Evolutionary conservation across 495 filamentous ascomycete species (phyloP).

Genomic region (Thermothielavioides terrestris): DNA sequence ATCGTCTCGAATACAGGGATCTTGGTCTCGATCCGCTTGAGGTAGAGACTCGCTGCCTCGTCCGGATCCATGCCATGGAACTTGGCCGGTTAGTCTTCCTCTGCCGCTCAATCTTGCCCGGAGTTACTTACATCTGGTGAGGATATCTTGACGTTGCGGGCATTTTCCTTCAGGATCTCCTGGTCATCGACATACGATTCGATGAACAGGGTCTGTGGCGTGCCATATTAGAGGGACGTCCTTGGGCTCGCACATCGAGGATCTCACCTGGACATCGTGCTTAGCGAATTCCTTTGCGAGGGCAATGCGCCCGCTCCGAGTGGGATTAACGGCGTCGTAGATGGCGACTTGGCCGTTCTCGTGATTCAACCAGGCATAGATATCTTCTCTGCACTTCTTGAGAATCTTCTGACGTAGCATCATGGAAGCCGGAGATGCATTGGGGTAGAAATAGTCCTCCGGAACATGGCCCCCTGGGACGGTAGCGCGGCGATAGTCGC

Average conservation of each 20-base stretch:
- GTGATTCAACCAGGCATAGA: constrained; percentile 89
- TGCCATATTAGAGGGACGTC: constrained; percentile 2
- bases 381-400: constrained; percentile 94
- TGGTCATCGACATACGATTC: constrained; percentile 93
- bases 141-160: constrained; percentile 92
- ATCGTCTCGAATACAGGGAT: constrained; percentile 97
- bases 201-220: constrained; percentile 75
- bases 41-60: constrained; percentile 84
- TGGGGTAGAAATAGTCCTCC: constrained; percentile 95
- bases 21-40: constrained; percentile 77
- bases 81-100: constrained; percentile 35
- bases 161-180: constrained; percentile 92
- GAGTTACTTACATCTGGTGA: constrained; percentile 70
- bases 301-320: constrained; percentile 70
- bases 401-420: constrained; percentile 92
- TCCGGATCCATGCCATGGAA: constrained; percentile 85
- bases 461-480: constrained; percentile 83
- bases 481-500: constrained; percentile 89
- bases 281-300: constrained; percentile 94
- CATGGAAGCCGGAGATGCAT: constrained; percentile 80
- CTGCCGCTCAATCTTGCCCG: not conserved
- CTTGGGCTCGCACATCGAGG: not conserved
- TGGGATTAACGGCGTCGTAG: constrained; percentile 97
- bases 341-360: constrained; percentile 98
- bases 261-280: constrained; percentile 75